These are phyloP conservation scores for Lactarius psammicola DNA, from an alignment of 768 basidiomycete species.

Conservation along the genomic window DNA sequence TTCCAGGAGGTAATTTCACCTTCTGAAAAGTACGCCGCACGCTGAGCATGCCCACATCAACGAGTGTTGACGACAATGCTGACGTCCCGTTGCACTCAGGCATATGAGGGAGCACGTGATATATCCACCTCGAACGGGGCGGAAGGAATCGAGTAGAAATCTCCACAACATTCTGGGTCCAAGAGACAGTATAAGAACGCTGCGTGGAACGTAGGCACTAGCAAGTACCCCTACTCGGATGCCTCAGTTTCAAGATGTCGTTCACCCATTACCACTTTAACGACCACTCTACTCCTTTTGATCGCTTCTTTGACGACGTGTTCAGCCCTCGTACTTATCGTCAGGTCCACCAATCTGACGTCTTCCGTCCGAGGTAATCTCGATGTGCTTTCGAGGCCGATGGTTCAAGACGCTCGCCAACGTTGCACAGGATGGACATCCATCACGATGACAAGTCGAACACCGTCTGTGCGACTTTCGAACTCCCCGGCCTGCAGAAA, in stretches of 20 bases:
- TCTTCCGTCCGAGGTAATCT: constrained; percentile 23
- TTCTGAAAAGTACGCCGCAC: neutral
- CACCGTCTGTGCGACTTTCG: constrained; percentile 53
- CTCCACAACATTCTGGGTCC: neutral
- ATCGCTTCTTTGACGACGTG: constrained; percentile 46
- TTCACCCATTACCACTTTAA: constrained; percentile 42
- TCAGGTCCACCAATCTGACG: constrained; percentile 17
- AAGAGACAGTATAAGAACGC: neutral
- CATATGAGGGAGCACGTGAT: neutral
- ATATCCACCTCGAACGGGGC: neutral
- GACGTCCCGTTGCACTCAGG: neutral
- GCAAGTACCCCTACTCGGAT: neutral
- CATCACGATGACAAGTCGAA: constrained; percentile 49
- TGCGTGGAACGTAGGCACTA: neutral
- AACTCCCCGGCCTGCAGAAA: constrained; percentile 54
- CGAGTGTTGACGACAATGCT: neutral
- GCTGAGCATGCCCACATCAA: neutral
- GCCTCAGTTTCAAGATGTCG: constrained; percentile 30
- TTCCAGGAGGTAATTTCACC: too few relatives aligned
- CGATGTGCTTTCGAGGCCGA: neutral
- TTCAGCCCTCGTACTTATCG: constrained; percentile 31
- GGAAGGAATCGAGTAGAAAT: neutral
- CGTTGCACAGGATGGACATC: constrained; percentile 48
- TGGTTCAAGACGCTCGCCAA: neutral
- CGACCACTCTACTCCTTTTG: constrained; percentile 40